Evolutionary conservation across 305 asterid species (phyloP), one percentile per base, ranked within the genome.

Genomic region (Solanum hybrid): DNA sequence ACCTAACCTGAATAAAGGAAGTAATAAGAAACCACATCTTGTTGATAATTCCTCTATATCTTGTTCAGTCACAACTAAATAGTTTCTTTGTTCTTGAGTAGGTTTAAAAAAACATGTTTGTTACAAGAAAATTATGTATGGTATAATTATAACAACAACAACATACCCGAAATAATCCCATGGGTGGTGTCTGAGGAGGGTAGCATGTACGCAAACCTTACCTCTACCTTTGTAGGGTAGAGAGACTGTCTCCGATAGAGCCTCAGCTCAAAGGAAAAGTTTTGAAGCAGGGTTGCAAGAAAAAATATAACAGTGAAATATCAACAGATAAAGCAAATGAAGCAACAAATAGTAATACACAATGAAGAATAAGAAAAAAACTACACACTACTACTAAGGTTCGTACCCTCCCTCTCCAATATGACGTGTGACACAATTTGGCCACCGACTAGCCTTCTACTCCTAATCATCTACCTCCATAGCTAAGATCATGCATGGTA

Each of bases 1-100:
- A 86, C 99, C 99, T 93, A 97, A 76, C 98, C 99, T 98, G 98
- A 91, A 95, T 77, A 92, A 93, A 89, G 91, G 73, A 80, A 90
- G 89, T 77, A 90, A 91, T 94, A 72, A 92, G 91, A 87, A 77
- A 45, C 87, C 45, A 78, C 32, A 88, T 90, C 64, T 66, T 60
- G 27, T 35, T n/a, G 27, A 45, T 4, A 60, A 85, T 85, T 85
- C 45, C 73, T 84, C 73, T 9, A 29, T 29, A 45, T 45, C 29
- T 45, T 78, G 72, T 29, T 45, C 29, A 84, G 10, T 84, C 7
- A 2, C 87, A 84, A 84, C 42, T 34, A 35, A 36, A 78, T 36
- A 36, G 7, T 78, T 36, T 78, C 85, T 22, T 78, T 78, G 84
- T 35, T 5, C n/a, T 3, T 78, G 45, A 22, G 17, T 78, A 34